Conservation (phyloP, 257 asterid species). For the Solanum pennellii region DNA sequence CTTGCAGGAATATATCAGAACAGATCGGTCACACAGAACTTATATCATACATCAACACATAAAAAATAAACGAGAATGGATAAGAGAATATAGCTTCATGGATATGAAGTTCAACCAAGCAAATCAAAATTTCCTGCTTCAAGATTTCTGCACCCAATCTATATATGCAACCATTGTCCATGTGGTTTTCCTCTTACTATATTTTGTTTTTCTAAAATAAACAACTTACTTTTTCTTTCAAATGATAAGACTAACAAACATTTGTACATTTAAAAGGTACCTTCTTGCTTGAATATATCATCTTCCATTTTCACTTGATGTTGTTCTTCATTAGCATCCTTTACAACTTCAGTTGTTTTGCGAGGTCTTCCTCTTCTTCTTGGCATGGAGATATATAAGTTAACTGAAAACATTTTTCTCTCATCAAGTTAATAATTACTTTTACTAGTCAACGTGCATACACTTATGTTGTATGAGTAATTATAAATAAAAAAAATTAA, state of each 20-base stretch:
- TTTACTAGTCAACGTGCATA: not conserved
- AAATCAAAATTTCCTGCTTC: not conserved
- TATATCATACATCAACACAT: not conserved
- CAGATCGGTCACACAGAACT: not conserved
- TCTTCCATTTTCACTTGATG: not conserved
- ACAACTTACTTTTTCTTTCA: not conserved
- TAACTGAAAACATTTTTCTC: not conserved
- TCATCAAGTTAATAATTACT: not conserved
- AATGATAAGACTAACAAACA: not conserved
- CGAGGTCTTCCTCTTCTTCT: not conserved
- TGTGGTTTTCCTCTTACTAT: not conserved
- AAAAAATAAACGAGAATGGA: not conserved
- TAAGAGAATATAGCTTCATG: not conserved
- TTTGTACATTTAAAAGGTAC: not conserved
- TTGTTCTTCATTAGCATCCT: not conserved
- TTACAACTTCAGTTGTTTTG: not conserved
- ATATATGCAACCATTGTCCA: not conserved
- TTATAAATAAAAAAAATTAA: not conserved
- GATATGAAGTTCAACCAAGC: not conserved
- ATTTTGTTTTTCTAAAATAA: not conserved
- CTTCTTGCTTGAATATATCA: not conserved
- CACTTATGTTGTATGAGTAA: not conserved
- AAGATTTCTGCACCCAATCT: not conserved
- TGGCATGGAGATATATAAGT: not conserved
- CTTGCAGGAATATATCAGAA: not conserved